These are phyloP conservation scores for Suhomyces canberraensis DNA, from an alignment of 805 yeast genomes.

Conservation along the genomic window DNA sequence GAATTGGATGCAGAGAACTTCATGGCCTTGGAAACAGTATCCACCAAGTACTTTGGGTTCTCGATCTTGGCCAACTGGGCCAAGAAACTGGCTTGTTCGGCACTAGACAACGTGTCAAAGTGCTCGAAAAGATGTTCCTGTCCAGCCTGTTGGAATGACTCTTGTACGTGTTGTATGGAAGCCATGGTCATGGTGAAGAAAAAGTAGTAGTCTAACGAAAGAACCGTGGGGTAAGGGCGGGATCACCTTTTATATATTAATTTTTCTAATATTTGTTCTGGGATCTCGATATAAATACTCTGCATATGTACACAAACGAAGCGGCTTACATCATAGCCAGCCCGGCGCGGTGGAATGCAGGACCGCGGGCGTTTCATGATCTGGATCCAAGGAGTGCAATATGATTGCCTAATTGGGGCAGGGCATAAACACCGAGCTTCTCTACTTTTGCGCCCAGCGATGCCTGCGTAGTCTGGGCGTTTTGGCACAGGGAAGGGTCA, in stretches of 20 bases:
- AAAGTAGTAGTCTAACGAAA: not conserved
- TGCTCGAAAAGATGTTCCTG: slow-evolving; percentile 53
- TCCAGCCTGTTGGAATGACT: slow-evolving; percentile 42
- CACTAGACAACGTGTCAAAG: slow-evolving; percentile 37
- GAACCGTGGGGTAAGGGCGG: not conserved
- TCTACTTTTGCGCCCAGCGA: no score
- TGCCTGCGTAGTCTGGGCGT: no score
- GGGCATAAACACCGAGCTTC: slow-evolving; percentile 1
- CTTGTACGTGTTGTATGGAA: slow-evolving; percentile 8
- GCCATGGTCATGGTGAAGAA: not conserved
- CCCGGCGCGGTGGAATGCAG: no score
- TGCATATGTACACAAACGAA: not conserved
- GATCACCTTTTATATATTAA: no score
- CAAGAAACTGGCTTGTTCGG: slow-evolving; percentile 33
- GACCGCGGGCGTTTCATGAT: not conserved
- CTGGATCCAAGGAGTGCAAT: not conserved
- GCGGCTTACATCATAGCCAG: not conserved
- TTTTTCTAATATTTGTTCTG: not conserved
- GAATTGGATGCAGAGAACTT: slow-evolving; percentile 27
- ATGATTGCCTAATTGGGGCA: slow-evolving; percentile 1
- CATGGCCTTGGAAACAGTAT: slow-evolving; percentile 47
- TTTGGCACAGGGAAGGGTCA: no score
- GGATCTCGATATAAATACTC: not conserved
- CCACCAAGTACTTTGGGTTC: slow-evolving; percentile 40
- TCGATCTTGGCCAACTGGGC: slow-evolving; percentile 40